Conservation (phyloP, 495 filamentous ascomycete species). For the Geopyxis carbonaria region DNA sequence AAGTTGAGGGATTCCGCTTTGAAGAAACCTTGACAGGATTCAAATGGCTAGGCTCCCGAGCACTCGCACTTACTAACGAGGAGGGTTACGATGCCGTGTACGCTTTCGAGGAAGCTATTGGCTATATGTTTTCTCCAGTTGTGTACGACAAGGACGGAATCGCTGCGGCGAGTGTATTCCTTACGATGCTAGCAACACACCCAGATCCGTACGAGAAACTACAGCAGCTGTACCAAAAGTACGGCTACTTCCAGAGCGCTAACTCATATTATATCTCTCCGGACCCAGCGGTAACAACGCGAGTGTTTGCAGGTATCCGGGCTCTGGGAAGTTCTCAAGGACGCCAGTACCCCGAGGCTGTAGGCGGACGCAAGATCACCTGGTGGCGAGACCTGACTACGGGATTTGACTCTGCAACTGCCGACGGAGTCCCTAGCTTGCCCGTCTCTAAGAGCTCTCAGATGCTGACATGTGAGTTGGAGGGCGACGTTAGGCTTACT, state of each 20-base stretch:
- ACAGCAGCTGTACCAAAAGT: constrained; percentile 41
- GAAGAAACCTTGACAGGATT: constrained; percentile 56
- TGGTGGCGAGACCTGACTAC: constrained; percentile 54
- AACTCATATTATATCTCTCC: constrained; percentile 55
- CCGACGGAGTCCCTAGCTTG: constrained; percentile 38
- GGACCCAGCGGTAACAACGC: constrained; percentile 32
- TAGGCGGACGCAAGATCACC: constrained; percentile 37
- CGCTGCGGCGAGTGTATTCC: constrained; percentile 46
- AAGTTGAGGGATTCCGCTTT: constrained; percentile 38
- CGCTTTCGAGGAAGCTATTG: constrained; percentile 57
- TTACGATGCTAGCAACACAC: constrained; percentile 43
- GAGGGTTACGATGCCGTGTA: constrained; percentile 36
- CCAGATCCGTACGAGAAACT: constrained; percentile 44
- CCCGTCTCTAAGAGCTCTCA: constrained; percentile 43
- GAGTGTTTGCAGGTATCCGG: constrained; percentile 41
- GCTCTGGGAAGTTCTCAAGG: constrained; percentile 24
- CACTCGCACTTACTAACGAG: constrained; percentile 7
- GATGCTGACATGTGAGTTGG: constrained; percentile 56
- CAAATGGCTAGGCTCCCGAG: constrained; percentile 44
- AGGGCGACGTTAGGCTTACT: constrained; percentile 43
- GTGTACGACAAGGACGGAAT: constrained; percentile 59
- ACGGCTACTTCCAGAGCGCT: constrained; percentile 47
- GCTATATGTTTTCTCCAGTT: constrained; percentile 53
- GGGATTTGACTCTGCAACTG: constrained; percentile 43
- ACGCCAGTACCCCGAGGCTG: constrained; percentile 28